A percentile compares a stretch with the other conserved stretches of the same genome.
Conservation (phyloP, 179 eudicot species). For the Patellifolia procumbens region DNA sequence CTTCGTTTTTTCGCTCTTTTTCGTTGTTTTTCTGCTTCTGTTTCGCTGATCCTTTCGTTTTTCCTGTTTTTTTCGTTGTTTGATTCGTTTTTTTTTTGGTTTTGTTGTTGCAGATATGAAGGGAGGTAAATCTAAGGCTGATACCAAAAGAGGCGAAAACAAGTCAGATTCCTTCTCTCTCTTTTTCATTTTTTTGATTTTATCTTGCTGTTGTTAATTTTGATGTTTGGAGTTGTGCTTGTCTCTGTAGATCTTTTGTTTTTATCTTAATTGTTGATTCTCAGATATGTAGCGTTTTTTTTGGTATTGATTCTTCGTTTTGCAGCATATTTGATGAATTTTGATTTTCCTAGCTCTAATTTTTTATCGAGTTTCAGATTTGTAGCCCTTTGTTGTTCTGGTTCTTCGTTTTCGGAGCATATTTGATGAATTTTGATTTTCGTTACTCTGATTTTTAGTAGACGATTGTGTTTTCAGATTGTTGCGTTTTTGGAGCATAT, state of each 20-base stretch:
- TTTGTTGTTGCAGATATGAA: conserved; percentile 45
- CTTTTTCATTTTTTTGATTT: neutral
- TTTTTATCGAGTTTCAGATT: neutral
- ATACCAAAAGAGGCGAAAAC: conserved; percentile 48
- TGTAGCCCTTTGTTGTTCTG: too few species aligned
- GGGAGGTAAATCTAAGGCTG: conserved; percentile 56
- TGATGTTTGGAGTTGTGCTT: neutral
- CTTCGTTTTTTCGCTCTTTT: conserved; percentile 27
- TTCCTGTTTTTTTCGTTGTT: neutral
- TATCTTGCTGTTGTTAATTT: neutral
- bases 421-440: neutral
- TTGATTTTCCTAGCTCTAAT: neutral
- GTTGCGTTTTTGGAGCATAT: too few species aligned
- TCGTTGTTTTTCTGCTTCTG: conserved; percentile 21
- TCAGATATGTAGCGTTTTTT: neutral
- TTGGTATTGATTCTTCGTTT: neutral
- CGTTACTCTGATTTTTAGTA: neutral
- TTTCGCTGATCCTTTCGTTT: conserved; percentile 16
- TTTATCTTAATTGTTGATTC: neutral
- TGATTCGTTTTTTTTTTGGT: conserved; percentile 12
- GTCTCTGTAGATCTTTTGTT: neutral
- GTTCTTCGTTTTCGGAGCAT: neutral
- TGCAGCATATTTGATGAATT: too few species aligned
- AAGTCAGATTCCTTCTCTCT: neutral
- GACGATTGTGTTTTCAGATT: too few species aligned